A percentile compares a stretch with the other conserved stretches of the same genome.
Evolutionary conservation across 2,329 filamentous ascomycete genomes (phyloP).

Genomic region (Drechmeria coniospora): DNA sequence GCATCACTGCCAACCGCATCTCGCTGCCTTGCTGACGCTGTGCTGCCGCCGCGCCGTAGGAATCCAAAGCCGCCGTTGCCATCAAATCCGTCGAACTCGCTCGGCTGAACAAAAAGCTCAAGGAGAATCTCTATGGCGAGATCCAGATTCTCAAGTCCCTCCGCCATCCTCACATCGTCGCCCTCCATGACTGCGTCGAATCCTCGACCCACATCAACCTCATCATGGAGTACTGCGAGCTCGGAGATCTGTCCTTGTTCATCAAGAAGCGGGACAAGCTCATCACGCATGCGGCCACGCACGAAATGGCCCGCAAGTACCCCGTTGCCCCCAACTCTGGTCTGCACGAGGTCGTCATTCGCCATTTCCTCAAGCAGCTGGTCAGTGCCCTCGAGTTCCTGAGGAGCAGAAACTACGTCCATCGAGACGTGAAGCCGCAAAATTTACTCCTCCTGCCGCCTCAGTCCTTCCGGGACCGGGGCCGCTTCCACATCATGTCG

Average conservation of each 20-base stretch:
- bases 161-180: constrained; percentile 92
- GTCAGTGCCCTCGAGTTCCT: constrained; percentile 84
- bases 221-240: constrained; percentile 96
- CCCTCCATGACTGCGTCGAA: constrained; percentile 87
- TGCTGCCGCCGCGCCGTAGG: constrained; percentile 41
- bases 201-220: constrained; percentile 80
- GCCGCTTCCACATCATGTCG: constrained; percentile 46
- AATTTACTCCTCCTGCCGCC: constrained; percentile 85
- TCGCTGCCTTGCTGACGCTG: too few relatives aligned
- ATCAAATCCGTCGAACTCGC: constrained; percentile 91
- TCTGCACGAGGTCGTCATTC: constrained; percentile 90
- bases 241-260: constrained; percentile 87
- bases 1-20: constrained; percentile 1
- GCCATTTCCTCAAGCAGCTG: constrained; percentile 92
- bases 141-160: constrained; percentile 90
- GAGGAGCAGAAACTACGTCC: constrained; percentile 71
- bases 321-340: constrained; percentile 69
- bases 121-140: constrained; percentile 88
- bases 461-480: constrained; percentile 47
- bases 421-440: constrained; percentile 94
- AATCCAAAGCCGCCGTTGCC: constrained; percentile 67
- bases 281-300: constrained; percentile 62
- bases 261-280: constrained; percentile 87
- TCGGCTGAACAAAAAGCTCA: constrained; percentile 88
- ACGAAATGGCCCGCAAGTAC: constrained; percentile 87